phyloP scores from a whole-genome alignment of 129 eudicot genomes.

The Flaveria brownii region DNA sequence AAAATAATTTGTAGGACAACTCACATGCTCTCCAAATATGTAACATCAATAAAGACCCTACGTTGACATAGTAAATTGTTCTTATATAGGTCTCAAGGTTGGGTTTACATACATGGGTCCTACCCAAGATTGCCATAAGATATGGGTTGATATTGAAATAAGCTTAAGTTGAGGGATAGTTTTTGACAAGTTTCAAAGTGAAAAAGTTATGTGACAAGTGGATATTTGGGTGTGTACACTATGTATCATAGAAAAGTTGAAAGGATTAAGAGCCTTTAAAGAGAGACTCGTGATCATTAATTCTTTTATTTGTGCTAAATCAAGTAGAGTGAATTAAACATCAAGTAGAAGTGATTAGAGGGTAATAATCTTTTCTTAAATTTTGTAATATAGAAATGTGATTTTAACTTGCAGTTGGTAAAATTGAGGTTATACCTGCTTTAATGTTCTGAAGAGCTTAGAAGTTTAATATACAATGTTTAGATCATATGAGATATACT shows the following conservation, averaged over 20 bases:
- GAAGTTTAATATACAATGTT: no score
- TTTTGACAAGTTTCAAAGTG: background rate
- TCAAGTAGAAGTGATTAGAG: no score
- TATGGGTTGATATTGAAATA: background rate
- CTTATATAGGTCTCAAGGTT: background rate
- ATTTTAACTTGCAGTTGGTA: background rate
- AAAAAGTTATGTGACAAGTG: background rate
- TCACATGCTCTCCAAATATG: background rate
- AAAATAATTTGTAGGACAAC: conserved; percentile 5
- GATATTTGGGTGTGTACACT: background rate
- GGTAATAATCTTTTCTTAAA: no score
- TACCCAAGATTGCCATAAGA: conserved; percentile 5
- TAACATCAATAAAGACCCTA: conserved; percentile 12
- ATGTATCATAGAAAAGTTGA: background rate
- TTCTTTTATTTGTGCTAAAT: no score
- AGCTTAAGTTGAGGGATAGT: background rate
- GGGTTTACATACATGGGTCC: background rate
- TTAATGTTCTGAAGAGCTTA: background rate
- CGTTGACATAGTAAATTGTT: conserved; percentile 3
- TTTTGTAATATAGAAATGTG: background rate
- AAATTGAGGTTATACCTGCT: background rate
- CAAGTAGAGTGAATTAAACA: no score
- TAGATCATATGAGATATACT: no score
- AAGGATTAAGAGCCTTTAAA: no score
- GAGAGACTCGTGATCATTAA: background rate